Evolutionary conservation across 495 filamentous ascomycete species (phyloP), one percentile per base, ranked within the genome.

Genomic region (Lasiosphaeria miniovina): DNA sequence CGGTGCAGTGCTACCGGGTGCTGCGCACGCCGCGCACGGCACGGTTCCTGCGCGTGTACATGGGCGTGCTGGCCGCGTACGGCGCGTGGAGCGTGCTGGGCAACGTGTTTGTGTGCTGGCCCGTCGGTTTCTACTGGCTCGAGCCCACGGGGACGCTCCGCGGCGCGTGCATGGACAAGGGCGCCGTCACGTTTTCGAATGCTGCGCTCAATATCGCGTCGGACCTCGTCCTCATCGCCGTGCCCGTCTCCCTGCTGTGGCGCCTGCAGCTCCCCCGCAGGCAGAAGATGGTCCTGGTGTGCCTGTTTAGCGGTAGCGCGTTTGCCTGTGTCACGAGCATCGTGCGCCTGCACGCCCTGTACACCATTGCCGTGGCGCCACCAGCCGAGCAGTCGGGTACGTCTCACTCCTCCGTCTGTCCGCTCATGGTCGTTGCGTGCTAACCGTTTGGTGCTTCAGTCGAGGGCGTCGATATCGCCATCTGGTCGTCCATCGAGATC

Each of bases 401-500:
- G 59, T 24, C 15, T 40, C 17, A 15, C 31, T n/a, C 36, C 6
- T 12, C 31, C n/a, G 50, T 34, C 2, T 34, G 7, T 50, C 33
- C 33, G 38, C 31, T 46, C 49, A 38, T n/a, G 24, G 6, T 31
- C 5, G 6, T 9, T 17, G 45, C 34, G 15, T 17, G 38, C 38
- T 53, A 32, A 43, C 35, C 9, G 11, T 11, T 36, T 51, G 34
- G 49, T 17, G 40, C 12, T 8, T 41, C 43, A 67, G 67, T 63
- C 38, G 49, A 58, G 4, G 65, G 65, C 43, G 55, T 77, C 52
- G 49, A 58, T 12, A 68, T 75, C 9, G 65, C 76, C n/a, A 72
- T 72, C 41, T 82, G 78, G 77, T 79, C 76, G 35, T 72, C 74
- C 36, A 71, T 81, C 54, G 79, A 82, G 60, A 75, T 80, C 60